phyloP scores from a whole-genome alignment of 2,329 filamentous ascomycete species.

The Amauroascus verrucosus region DNA sequence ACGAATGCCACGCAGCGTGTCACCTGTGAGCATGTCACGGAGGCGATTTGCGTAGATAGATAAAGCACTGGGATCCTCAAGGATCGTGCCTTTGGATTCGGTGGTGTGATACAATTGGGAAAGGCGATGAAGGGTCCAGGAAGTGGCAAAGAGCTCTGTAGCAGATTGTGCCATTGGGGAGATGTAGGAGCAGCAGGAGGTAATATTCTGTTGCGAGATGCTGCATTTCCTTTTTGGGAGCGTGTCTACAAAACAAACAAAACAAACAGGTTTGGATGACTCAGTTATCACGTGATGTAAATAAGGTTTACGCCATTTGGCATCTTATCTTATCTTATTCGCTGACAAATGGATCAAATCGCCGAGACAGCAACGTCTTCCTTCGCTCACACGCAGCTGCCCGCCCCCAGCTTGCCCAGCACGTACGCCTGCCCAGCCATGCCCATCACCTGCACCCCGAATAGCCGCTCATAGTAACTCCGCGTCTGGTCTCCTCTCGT shows the following conservation, averaged over 20 bases:
- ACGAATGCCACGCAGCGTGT: constrained; percentile 37
- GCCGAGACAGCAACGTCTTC: no score
- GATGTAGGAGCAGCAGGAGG: no score
- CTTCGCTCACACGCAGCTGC: not conserved
- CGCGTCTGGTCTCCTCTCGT: constrained; percentile 14
- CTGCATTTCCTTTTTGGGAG: not conserved
- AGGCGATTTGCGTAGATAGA: constrained; percentile 41
- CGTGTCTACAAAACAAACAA: not conserved
- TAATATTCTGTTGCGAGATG: no score
- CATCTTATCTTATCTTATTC: not conserved
- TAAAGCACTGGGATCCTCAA: constrained; percentile 29
- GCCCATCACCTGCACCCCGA: constrained; percentile 14
- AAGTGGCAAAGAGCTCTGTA: constrained; percentile 39
- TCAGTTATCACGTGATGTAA: not conserved
- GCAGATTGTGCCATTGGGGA: constrained; percentile 14
- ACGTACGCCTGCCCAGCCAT: constrained; percentile 7
- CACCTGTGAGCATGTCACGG: constrained; percentile 41
- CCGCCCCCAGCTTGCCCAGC: constrained; percentile 12
- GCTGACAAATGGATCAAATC: no score
- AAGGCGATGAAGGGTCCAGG: constrained; percentile 45
- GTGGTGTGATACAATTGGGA: constrained; percentile 45
- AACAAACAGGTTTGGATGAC: not conserved
- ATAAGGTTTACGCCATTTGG: not conserved
- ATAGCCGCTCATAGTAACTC: constrained; percentile 14
- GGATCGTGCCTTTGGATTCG: constrained; percentile 24